Base-by-base conservation (phyloP, 441 rosid species). In the Sinapis alba region DNA sequence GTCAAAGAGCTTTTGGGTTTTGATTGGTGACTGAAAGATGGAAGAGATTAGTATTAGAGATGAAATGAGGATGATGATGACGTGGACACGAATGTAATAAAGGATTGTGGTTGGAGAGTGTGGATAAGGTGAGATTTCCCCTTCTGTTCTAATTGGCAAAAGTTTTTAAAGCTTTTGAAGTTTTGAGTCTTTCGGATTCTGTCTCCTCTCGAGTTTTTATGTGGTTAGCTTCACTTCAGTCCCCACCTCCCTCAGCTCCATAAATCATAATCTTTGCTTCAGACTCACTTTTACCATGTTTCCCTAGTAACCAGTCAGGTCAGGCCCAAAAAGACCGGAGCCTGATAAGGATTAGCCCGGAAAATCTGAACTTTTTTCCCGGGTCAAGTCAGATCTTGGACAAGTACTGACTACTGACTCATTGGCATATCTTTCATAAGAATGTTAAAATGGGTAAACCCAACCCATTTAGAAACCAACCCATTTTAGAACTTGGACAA, bases 41-140 rank as follows among this genome's bases (percentile, higher is more conserved):
- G 47, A 74, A 67, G 76, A 70, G 65, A 75, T 58, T 78, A 59
- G 79, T 79, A 69, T 58, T 13, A 56, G 69, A 63, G 65, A 76
- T 63, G 73, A 75, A 70, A 71, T 24, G 77, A 82, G 85, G 89
- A 80, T 76, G 73, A 18, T 71, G 78, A 64, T 68, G 88, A 82
- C 80, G 85, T 83, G 75, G 82, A 82, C 19, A 0, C 7, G 58
- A 21, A 60, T 83, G 80, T 64, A 72, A 83, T 83, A 60, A 71
- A 68, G 78, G 83, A 62, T 77, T 90, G 97, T 92, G 98, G 97
- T 76, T 76, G 85, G 87, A 80, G 86, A 81, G 86, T 84, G 89
- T 83, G 90, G 97, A 94, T 94, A 90, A 88, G 98, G 95, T 90
- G 85, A 86, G 94, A 88, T 92, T 87, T 87, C 95, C 97, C 87